Evolutionary conservation across 164 flowering plant species (phyloP).

Genomic region (Amborella trichopoda): DNA sequence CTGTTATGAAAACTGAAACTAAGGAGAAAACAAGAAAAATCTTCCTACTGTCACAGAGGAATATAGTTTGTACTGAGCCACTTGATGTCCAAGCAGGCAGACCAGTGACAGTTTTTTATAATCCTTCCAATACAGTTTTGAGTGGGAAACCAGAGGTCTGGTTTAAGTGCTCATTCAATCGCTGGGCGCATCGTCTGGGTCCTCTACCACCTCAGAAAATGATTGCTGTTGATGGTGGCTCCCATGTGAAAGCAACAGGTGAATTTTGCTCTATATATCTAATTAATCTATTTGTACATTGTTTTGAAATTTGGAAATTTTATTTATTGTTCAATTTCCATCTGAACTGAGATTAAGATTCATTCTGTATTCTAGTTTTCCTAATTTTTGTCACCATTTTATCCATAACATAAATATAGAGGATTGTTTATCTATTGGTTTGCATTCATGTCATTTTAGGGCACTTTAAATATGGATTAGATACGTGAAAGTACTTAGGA

Average conservation of each 20-base stretch:
- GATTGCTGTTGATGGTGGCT: slow-evolving; percentile 49
- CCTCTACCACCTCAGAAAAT: slow-evolving; percentile 81
- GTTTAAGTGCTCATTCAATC: slow-evolving; percentile 88
- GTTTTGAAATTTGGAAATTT: no score
- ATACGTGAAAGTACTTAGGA: no score
- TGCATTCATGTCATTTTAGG: no score
- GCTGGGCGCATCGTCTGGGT: slow-evolving; percentile 78
- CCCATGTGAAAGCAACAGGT: slow-evolving; percentile 71
- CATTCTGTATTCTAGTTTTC: no score
- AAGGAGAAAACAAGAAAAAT: slow-evolving; percentile 61
- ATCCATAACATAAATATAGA: no score
- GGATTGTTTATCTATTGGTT: no score
- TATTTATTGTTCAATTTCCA: no score
- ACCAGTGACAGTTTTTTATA: slow-evolving; percentile 53
- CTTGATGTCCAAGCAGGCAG: slow-evolving; percentile 82
- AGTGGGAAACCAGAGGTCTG: slow-evolving; percentile 90
- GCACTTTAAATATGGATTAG: no score
- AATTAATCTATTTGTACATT: no score
- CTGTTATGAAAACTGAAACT: slow-evolving; percentile 65
- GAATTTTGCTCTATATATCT: no score
- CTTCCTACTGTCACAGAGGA: slow-evolving; percentile 81
- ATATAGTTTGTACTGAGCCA: slow-evolving; percentile 86
- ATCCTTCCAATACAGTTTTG: slow-evolving; percentile 78
- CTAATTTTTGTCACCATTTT: no score
- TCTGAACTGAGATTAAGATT: no score